Evolutionary conservation across 768 basidiomycete species (phyloP).

Genomic region (Tulasnella sp.): DNA sequence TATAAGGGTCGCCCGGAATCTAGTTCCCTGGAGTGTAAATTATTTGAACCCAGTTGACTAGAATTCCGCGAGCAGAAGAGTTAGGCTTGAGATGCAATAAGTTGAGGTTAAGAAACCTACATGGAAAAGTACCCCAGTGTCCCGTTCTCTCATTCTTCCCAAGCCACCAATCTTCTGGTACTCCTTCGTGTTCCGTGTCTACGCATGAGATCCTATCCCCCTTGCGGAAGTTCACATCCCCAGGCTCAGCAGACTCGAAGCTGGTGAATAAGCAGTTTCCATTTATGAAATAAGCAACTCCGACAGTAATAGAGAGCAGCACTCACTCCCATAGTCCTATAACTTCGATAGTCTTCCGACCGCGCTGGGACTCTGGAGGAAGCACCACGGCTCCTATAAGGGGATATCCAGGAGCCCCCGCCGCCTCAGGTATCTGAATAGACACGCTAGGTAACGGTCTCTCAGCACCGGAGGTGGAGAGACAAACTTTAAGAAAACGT

Average conservation of each 20-base stretch:
- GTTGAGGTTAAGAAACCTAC: neutral
- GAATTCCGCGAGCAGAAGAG: too few relatives aligned
- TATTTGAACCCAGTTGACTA: neutral
- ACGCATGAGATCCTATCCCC: neutral
- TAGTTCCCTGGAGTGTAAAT: neutral
- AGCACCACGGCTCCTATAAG: neutral
- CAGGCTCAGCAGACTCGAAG: neutral
- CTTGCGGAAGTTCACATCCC: neutral
- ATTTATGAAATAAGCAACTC: neutral
- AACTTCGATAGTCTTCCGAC: neutral
- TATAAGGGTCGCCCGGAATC: too few relatives aligned
- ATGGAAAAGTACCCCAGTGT: neutral
- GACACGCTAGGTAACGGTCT: neutral
- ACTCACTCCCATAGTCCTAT: neutral
- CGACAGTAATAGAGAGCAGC: neutral
- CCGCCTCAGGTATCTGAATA: too few relatives aligned
- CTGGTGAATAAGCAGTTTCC: neutral
- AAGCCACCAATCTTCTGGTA: neutral
- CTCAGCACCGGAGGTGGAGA: neutral
- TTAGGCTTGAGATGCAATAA: neutral
- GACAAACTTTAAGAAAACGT: neutral
- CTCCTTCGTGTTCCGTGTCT: neutral
- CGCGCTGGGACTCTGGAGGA: neutral
- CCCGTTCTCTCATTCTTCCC: neutral
- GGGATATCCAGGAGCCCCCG: neutral